Conservation (phyloP, 163 green algal species). For the Chlorella variabilis region DNA sequence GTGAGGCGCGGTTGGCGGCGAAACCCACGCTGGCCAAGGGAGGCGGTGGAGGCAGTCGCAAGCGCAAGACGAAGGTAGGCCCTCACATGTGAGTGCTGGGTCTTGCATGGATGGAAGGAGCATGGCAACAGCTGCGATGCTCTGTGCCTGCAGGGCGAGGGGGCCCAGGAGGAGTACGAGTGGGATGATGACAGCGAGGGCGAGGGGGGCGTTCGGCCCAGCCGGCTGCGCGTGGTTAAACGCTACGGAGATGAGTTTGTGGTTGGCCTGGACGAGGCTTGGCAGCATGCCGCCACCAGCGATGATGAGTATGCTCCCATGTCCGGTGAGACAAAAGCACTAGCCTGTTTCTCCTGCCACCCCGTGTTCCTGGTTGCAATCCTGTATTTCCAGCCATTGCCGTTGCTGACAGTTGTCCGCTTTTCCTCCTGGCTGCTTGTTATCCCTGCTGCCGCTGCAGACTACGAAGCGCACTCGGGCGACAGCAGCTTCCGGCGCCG, state of each 20-base stretch:
- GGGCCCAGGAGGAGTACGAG: not conserved
- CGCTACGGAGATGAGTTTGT: constrained; percentile 30
- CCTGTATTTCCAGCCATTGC: too few species aligned
- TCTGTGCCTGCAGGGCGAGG: not conserved
- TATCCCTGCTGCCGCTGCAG: too few species aligned
- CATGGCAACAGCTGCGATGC: not conserved
- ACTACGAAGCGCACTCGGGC: not conserved
- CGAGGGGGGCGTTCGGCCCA: not conserved
- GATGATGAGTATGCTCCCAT: constrained; percentile 1
- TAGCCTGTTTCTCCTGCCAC: too few species aligned
- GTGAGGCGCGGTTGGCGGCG: constrained; percentile 11
- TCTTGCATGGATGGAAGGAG: not conserved
- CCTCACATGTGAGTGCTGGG: too few species aligned
- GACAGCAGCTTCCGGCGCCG: not conserved
- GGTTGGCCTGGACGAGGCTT: constrained; percentile 19
- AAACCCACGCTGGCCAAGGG: constrained; percentile 24
- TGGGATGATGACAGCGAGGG: not conserved
- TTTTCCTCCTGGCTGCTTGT: not conserved
- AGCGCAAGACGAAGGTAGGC: constrained; percentile 20
- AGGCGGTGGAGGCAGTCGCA: not conserved
- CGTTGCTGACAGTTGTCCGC: too few species aligned
- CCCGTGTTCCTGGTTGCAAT: too few species aligned
- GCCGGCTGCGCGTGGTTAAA: constrained; percentile 1
- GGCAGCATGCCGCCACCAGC: not conserved
- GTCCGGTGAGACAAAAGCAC: constrained; percentile 11